These are phyloP conservation scores for Cordyceps farinosa DNA, from an alignment of 2,329 filamentous ascomycete species.

Conservation along the genomic window DNA sequence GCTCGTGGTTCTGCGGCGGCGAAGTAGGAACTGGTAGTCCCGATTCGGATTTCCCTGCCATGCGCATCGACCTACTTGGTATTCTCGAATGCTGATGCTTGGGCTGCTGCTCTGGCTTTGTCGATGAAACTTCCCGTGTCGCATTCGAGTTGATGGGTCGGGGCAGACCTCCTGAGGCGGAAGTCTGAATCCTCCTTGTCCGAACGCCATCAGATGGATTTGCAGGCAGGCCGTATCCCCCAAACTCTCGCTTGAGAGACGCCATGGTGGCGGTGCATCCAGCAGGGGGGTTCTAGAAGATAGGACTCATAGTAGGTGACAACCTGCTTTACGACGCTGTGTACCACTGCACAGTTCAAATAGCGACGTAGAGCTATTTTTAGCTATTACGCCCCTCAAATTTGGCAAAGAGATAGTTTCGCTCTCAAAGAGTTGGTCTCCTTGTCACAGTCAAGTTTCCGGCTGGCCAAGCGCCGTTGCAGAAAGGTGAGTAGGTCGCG, in stretches of 20 bases:
- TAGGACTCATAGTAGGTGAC: conserved; percentile 8
- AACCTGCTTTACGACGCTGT: neutral
- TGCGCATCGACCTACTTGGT: conserved; percentile 4
- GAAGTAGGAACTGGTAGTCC: conserved; percentile 1
- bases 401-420: neutral
- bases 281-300: conserved; percentile 4
- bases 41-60: neutral
- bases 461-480: neutral
- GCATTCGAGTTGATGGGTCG: conserved; percentile 1
- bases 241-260: conserved; percentile 18
- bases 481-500: neutral
- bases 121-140: neutral
- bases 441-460: neutral
- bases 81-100: conserved; percentile 11
- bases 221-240: conserved; percentile 16
- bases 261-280: conserved; percentile 12
- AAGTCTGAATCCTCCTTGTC: conserved; percentile 3
- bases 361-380: neutral
- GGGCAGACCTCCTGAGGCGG: neutral
- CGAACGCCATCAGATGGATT: conserved; percentile 16
- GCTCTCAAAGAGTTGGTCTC: neutral
- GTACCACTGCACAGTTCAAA: neutral
- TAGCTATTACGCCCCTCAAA: neutral
- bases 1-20: conserved; percentile 33
- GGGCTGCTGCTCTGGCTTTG: neutral